Evolutionary conservation across 176 grass and related monocot species (phyloP).

Genomic region (Eragrostis curvula): DNA sequence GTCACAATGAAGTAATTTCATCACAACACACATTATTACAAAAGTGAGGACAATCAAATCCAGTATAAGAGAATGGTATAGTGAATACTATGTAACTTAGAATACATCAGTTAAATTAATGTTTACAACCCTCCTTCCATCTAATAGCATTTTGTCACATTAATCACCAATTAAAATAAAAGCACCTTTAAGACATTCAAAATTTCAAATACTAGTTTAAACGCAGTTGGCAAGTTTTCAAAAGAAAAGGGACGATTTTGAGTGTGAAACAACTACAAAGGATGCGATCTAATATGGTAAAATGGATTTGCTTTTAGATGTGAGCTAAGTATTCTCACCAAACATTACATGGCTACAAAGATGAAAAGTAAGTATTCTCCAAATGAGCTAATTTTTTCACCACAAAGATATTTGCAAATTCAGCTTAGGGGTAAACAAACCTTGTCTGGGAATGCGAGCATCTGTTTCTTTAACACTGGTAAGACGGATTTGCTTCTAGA

Average conservation of each 20-base stretch:
- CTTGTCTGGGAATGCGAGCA: constrained; percentile 89
- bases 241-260: constrained; percentile 23
- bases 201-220: constrained; percentile 23
- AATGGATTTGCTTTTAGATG: neutral
- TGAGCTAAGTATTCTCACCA: neutral
- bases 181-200: neutral
- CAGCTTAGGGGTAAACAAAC: constrained; percentile 55
- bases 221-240: neutral
- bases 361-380: constrained; percentile 3
- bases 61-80: neutral
- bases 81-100: neutral
- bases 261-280: constrained; percentile 18
- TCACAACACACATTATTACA: neutral
- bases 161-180: constrained; percentile 25
- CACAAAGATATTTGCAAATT: constrained; percentile 7
- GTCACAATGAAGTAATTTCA: neutral
- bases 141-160: constrained; percentile 22
- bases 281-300: neutral
- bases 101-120: constrained; percentile 17
- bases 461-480: constrained; percentile 77
- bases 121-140: constrained; percentile 20
- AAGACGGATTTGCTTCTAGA: constrained; percentile 68
- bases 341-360: constrained; percentile 11
- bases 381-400: constrained; percentile 17
- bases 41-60: neutral